A percentile compares a stretch with the other conserved stretches of the same genome.
These are phyloP conservation scores for Taphrina deformans DNA, from an alignment of 1,139 yeast genomes.

Conservation along the genomic window DNA sequence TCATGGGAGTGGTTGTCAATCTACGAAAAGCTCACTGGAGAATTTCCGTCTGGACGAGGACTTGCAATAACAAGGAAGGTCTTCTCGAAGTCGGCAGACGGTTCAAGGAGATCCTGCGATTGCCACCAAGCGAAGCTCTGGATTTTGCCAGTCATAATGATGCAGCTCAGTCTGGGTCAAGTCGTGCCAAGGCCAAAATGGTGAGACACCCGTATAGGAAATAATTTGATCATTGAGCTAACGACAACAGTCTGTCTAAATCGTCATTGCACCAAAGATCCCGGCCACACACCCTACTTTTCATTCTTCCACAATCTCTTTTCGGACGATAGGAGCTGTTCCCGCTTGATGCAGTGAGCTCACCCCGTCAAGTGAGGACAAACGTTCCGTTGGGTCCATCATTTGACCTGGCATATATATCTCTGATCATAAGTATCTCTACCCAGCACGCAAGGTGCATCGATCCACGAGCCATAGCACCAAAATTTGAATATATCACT, in stretches of 20 bases:
- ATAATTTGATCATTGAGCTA: neutral
- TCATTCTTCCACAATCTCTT: neutral
- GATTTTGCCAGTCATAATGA: conserved; percentile 68
- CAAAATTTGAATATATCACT: neutral
- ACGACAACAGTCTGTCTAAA: neutral
- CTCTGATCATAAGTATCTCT: neutral
- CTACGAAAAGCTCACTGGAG: conserved; percentile 80
- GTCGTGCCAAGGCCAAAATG: conserved; percentile 40
- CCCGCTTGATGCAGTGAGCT: neutral
- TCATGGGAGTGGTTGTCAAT: conserved; percentile 91
- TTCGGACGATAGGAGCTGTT: neutral
- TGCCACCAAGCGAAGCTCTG: conserved; percentile 65
- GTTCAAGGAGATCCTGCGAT: conserved; percentile 75
- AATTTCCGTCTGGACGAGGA: conserved; percentile 91
- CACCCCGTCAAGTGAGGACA: neutral
- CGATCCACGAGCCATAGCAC: neutral
- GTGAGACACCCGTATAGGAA: too few relatives aligned
- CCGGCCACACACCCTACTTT: neutral
- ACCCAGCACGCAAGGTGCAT: neutral
- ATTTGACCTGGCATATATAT: neutral
- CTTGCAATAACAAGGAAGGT: conserved; percentile 62
- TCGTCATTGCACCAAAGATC: neutral
- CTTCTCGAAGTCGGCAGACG: conserved; percentile 59
- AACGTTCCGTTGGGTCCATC: too few relatives aligned
- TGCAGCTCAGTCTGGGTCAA: conserved; percentile 40